Base-by-base conservation (phyloP, 2,329 filamentous ascomycete species). In the Aschersonia sp. region DNA sequence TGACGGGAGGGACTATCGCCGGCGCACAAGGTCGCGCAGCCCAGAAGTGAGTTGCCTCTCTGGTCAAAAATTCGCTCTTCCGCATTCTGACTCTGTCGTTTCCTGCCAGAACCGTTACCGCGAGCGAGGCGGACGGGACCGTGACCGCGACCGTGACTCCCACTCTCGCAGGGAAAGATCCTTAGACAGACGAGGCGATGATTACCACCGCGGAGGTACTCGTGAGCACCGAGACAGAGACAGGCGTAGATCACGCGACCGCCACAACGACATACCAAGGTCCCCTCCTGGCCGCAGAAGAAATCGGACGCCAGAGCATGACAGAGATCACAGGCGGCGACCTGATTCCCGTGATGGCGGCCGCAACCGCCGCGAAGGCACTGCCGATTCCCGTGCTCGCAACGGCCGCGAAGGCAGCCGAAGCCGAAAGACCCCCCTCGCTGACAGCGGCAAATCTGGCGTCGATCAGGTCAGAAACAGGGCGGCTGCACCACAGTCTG, bases 281-380 rank as follows among this genome's bases (percentile, higher is more conserved):
- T 80, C 78, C 32, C 68, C 74, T 35, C 6, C 40, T n/a, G 74
- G 75, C 45, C 69, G 73, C 55, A 72, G 81, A 63, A 77, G 81
- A 45, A 74, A 77, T 44, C 69, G 72, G 55, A 74, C 82, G 63
- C 78, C 82, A 57, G 85, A 88, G 47, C 73, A 61, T 51, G 69
- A 72, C 48, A 65, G 81, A 61, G 80, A 85, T 57, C 71, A 78
- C 58, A 80, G 81, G 58, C 82, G 81, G 69, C 81, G 82, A 74
- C 85, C 87, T 65, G 82, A 82, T 59, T 86, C 80, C 63, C 77
- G 77, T 63, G 83, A 86, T 59, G 76, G 75, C 62, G 70, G 67
- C 59, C 75, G 73, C 61, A 74, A 72, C 56, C 78, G 77, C 61
- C 78, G 77, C 63, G 84, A 84, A 64, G 78, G 75, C 65, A 84